Evolutionary conservation across 192 early-diverging fungal genomes (phyloP), one percentile per base, ranked within the genome.

Genomic region (Cladochytrium replicatum): DNA sequence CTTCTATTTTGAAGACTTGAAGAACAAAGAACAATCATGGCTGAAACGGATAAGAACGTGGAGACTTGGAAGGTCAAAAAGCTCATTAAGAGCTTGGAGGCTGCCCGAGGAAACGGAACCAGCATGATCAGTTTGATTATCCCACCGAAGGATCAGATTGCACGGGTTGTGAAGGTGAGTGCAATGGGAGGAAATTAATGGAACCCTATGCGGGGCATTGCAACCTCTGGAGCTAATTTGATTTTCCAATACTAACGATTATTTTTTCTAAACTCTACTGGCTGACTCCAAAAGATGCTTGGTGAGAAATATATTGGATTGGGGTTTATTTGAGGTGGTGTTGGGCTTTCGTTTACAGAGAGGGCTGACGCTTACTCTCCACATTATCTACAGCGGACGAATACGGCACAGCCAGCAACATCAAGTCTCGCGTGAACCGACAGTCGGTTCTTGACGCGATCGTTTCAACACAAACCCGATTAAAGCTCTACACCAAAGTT

Each of bases 51-150:
- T 60, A 74, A 89, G 57, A 90, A 97, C 61, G 80, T 97, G 43
- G 84, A 91, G 75, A 78, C 93, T 49, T 97, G 90, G 90, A 97
- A 97, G 81, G 86, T 94, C 72, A 97, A 97, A 83, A 89, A 85
- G 72, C 81, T 97, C 67, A 93, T 99, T 73, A 96, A 99, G 82
- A 81, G 85, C 50, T 72, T 99, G 60, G 83, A 89, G 41, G 80
- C 80, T 28, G 95, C 95, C 3, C 75, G 89, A 58, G 95, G 95
- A 80, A 99, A 96, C 57, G 96, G 94, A 55, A 99, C 96, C 11
- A 94, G 91, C 60, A 97, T 99, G 96, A 97, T 99, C 71, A 93
- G 91, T 34, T 83, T 99, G 43, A 82, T 99, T 62, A 78, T 99
- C 49, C 93, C 72, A 34, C 91, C 94, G 46, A 84, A 79, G 64